phyloP scores from a whole-genome alignment of 2,329 filamentous ascomycete genomes.

The Cryphonectria nitschkei region DNA sequence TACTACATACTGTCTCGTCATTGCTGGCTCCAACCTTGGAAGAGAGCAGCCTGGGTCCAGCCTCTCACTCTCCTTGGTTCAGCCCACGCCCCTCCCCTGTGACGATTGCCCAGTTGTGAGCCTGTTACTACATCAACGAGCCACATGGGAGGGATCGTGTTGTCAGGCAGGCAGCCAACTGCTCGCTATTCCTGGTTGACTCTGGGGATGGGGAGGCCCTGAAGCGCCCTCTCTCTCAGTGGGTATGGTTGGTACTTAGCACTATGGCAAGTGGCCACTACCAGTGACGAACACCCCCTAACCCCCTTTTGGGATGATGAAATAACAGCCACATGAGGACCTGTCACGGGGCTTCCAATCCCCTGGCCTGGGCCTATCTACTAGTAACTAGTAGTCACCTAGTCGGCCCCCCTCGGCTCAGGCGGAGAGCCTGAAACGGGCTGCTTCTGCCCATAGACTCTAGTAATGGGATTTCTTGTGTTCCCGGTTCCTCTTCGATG shows the following conservation, averaged over 20 bases:
- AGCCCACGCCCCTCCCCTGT: background rate
- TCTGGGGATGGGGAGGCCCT: background rate
- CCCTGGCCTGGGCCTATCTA: background rate
- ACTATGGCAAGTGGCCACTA: background rate
- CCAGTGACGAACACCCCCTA: background rate
- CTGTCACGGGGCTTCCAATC: conserved; percentile 3
- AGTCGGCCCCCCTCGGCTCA: background rate
- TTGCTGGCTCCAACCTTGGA: background rate
- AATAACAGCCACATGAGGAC: conserved; percentile 3
- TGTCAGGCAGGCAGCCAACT: background rate
- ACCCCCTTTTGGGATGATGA: conserved; percentile 3
- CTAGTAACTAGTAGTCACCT: background rate
- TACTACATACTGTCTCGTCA: background rate
- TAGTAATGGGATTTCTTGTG: background rate
- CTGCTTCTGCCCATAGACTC: background rate
- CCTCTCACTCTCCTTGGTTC: background rate
- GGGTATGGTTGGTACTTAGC: background rate
- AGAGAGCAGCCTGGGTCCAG: background rate
- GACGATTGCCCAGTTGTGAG: background rate
- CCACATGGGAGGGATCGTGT: conserved; percentile 10
- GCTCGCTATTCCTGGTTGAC: background rate
- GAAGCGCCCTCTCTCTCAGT: background rate
- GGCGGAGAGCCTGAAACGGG: background rate
- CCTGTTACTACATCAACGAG: conserved; percentile 14
- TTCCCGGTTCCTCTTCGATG: background rate